Evolutionary conservation across 208 protist species (phyloP), one percentile per base, ranked within the genome.

Genomic region (Leishmania aethiopica): DNA sequence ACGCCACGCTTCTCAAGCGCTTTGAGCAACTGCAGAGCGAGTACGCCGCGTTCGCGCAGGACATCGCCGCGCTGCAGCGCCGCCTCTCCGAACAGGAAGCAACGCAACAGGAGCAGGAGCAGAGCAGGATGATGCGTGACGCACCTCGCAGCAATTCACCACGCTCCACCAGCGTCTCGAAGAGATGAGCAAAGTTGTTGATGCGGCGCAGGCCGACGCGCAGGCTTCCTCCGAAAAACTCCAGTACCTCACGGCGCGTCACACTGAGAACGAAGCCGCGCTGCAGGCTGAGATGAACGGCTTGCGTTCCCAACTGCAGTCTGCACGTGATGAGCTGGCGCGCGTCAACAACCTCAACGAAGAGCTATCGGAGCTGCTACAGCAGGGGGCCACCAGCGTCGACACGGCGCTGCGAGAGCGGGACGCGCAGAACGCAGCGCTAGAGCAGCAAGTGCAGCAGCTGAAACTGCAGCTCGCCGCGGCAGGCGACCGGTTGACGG

Each of bases 11-110:
- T 60, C 82, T 85, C 57, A 64, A 75, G 40, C 88, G 88, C 62
- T 91, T 88, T 70, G 40, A 88, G 13, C 83, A 91, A 76, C 82
- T 93, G n/a, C 88, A 92, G 82, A 70, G 66, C 73, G 88, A 92
- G 57, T 88, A 89, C 83, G 82, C 88, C 69, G 84, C 84, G 51
- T 85, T 86, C 37, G 37, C 82, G 11, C 66, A 84, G 37, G 83
- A 86, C 84, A 89, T 79, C n/a, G 75, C 74, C 47, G 79, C 71
- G 3, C 53, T 83, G 74, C 80, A 84, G 71, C 77, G 76, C 73
- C 77, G 80, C 37, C 47, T 83, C 60, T 73, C 47, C 37, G 84
- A 88, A 1, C 80, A 85, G 55, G 80, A 83, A 49, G 72, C 70
- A 22, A 77, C 53, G 55, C 69, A 84, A 64, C 78, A 84, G 62